These are phyloP conservation scores for Daldinia caldariorum DNA, from an alignment of 495 filamentous ascomycete species.

Conservation along the genomic window DNA sequence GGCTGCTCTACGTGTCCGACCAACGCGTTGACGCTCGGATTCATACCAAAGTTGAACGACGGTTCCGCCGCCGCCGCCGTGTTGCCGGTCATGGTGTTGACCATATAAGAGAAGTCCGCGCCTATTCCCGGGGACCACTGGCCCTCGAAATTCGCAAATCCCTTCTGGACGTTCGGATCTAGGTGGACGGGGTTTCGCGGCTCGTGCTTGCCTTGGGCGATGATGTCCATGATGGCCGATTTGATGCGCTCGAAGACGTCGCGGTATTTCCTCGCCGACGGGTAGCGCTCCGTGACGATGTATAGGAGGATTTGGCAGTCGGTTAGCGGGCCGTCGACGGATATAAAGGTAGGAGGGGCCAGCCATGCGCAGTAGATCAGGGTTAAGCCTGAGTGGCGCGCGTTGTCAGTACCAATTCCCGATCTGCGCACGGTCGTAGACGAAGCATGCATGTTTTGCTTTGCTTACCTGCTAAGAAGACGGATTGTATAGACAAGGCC, in stretches of 20 bases:
- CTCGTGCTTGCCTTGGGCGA: conserved; percentile 47
- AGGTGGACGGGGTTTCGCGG: conserved; percentile 45
- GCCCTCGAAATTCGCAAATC: conserved; percentile 34
- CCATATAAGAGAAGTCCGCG: conserved; percentile 44
- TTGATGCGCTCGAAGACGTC: conserved; percentile 62
- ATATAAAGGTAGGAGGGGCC: conserved; percentile 39
- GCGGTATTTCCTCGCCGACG: conserved; percentile 63
- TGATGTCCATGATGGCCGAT: conserved; percentile 42
- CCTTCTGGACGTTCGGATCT: conserved; percentile 42
- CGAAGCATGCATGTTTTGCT: background rate
- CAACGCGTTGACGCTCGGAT: conserved; percentile 15
- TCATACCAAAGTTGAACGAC: conserved; percentile 22
- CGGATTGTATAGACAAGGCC: conserved; percentile 63
- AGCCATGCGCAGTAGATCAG: conserved; percentile 51
- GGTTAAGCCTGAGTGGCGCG: conserved; percentile 34
- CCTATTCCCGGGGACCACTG: conserved; percentile 37
- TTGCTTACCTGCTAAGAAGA: conserved; percentile 63
- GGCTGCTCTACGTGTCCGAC: conserved; percentile 19
- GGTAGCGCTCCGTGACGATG: conserved; percentile 63
- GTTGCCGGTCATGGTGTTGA: conserved; percentile 45
- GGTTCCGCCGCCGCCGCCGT: conserved; percentile 9
- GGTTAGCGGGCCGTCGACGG: conserved; percentile 41
- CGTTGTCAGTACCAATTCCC: conserved; percentile 4
- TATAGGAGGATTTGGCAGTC: conserved; percentile 64
- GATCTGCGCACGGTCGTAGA: background rate